Percentiles rank a stretch among this genome's conserved stretches.
phyloP scores from a whole-genome alignment of 2,329 filamentous ascomycete species.

The Ceratocystis destructans region DNA sequence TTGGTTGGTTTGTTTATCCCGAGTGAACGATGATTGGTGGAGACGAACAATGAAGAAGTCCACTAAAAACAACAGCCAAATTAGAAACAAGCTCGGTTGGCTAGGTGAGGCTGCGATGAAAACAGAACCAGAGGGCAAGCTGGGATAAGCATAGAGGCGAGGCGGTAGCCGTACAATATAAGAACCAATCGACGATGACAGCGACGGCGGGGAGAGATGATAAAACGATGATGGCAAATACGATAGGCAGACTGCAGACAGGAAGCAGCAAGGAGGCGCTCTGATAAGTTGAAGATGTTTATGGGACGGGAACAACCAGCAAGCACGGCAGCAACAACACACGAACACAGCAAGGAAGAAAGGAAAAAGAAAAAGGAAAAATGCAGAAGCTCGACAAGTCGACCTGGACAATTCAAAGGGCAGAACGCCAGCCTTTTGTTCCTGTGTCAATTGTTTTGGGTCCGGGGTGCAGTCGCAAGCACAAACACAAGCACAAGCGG shows the following conservation, averaged over 20 bases:
- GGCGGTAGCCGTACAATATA: background rate
- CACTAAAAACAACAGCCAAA: background rate
- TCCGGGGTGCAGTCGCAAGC: background rate
- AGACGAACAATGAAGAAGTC: background rate
- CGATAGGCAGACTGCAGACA: background rate
- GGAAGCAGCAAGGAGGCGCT: background rate
- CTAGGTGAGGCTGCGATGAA: background rate
- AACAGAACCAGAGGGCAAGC: background rate
- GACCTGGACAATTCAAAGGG: slow-evolving; percentile 13
- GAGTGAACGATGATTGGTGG: background rate
- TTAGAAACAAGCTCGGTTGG: background rate
- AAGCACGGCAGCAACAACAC: background rate
- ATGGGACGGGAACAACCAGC: background rate
- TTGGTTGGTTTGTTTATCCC: background rate
- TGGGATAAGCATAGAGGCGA: background rate
- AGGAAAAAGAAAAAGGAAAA: slow-evolving; percentile 9
- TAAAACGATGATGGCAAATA: background rate
- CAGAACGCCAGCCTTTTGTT: slow-evolving; percentile 27
- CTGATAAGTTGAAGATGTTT: slow-evolving; percentile 2
- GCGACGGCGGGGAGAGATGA: background rate
- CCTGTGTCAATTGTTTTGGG: slow-evolving; percentile 19
- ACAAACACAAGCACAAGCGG: background rate
- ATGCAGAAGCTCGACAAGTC: slow-evolving; percentile 1
- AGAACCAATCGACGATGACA: background rate
- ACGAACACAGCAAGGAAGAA: background rate